Base-by-base conservation (phyloP, 331 rosid genomes). In the Dryas integrifolia region DNA sequence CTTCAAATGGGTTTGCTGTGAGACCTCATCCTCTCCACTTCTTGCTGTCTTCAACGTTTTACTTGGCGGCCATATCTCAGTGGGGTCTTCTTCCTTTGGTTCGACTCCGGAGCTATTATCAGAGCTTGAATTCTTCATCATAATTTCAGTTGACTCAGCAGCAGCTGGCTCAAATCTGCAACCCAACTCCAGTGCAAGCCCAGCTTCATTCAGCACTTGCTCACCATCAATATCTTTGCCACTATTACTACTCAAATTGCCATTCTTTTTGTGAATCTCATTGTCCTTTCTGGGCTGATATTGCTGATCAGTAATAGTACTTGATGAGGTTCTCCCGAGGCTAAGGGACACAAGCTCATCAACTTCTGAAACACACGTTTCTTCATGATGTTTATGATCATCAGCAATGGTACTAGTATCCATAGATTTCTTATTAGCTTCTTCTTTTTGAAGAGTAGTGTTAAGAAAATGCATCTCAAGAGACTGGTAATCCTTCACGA, bases 121-220 rank as follows among this genome's bases (percentile, higher is more conserved):
- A n/a, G 65, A 57, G 70, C 72, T 73, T 8, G 67, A 41, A 55
- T 18, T 71, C 50, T 70, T 48, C 72, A 66, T 66, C 65, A 51
- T 6, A 30, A 40, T 55, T 18, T 67, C 60, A 35, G 39, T 14
- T 21, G 73, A 50, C 50, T 67, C 51, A 56, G 26, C 45, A 58
- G 67, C 52, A 41, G 59, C 70, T 30, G 67, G 78, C 30, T 77
- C 82, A 67, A 62, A 83, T 58, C 51, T 78, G 72, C 63, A 65
- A 39, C 82, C 83, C 74, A 88, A 77, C 58, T 83, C 89, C 43
- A 90, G 78, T 15, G 77, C 78, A 70, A 88, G 92, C 48, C 76
- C 80, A 55, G 74, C 80, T 70, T 73, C 77, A 46, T 69, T 56
- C 15, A 82, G 24, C 16, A 18, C 62, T 72, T 74, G 72, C 5